Base-by-base conservation (phyloP, 768 basidiomycete genomes). In the Stropharia rugosoannulata region DNA sequence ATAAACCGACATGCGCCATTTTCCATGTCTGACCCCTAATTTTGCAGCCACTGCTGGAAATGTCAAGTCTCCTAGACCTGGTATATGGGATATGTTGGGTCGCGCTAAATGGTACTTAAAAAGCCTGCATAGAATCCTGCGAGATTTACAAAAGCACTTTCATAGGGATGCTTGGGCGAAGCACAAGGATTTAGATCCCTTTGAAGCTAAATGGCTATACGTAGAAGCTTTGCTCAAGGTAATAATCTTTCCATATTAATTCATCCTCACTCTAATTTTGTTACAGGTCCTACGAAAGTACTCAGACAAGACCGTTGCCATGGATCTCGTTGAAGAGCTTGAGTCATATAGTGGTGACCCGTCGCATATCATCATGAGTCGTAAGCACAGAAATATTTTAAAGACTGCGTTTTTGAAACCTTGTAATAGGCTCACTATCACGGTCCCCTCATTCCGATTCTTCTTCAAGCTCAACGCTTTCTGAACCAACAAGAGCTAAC, bases 81-180 rank as follows among this genome's bases (percentile, higher is more conserved):
- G 89, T 9, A 84, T 97, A 10, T 92, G 87, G 75, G 95, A 98
- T 68, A 87, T 96, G 84, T 75, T 97, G 6, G 92, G 91, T 40
- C 79, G 94, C 61, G 94, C 95, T 18, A 98, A 98, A 75, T 97
- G 95, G 95, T 58, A 37, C 16, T 36, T 13, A 37, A 9, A n/a
- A 41, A 16, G 13, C 8, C 27, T 10, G 12, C 9, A 8, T 15
- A 35, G 19, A 3, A 15, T 11, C 37, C 36, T 39, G 11, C 19
- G 45, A 18, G 18, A 22, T 15, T 32, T 45, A 32, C 35, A 19
- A 54, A 47, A 49, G 25, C 25, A 36, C 55, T 22, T 15, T 51
- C 18, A 22, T 50, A 95, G 93, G 93, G 94, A 95, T 74, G 91
- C 91, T 42, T 98, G 95, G 95, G 87, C 89, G 45, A 96, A 95